phyloP scores from a whole-genome alignment of 169 alveolate species.

The Plasmodium chabaudi region DNA sequence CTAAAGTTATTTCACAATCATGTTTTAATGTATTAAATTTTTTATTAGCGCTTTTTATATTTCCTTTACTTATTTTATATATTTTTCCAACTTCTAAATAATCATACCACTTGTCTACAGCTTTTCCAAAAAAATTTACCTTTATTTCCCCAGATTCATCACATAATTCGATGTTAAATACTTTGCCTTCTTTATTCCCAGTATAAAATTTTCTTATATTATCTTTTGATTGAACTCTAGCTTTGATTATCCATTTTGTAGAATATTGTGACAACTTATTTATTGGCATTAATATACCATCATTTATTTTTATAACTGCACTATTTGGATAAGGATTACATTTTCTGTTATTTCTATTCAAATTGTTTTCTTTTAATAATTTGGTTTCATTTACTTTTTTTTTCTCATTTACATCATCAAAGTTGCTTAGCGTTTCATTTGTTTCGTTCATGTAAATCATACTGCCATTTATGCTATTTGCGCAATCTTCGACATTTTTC shows the following conservation, averaged over 20 bases:
- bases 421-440: constrained; percentile 10
- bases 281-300: constrained; percentile 69
- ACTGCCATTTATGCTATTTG: background rate
- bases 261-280: constrained; percentile 69
- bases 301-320: constrained; percentile 64
- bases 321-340: constrained; percentile 22
- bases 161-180: constrained; percentile 62
- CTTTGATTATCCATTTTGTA: constrained; percentile 73
- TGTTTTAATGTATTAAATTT: constrained; percentile 82
- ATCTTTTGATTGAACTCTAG: constrained; percentile 72
- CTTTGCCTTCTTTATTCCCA: constrained; percentile 67
- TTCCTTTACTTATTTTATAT: constrained; percentile 84
- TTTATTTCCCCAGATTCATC: constrained; percentile 79
- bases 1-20: constrained; percentile 82
- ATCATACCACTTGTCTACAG: constrained; percentile 86
- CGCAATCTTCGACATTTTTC: background rate
- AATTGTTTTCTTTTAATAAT: constrained; percentile 31
- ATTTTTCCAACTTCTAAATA: constrained; percentile 84
- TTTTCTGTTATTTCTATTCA: constrained; percentile 46
- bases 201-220: constrained; percentile 31
- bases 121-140: constrained; percentile 85
- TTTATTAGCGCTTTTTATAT: constrained; percentile 82
- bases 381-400: constrained; percentile 4
- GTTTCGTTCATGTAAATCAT: constrained; percentile 12
- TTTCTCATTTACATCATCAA: background rate